A percentile compares a stretch with the other conserved stretches of the same genome.
These are phyloP conservation scores for Cutaneotrichosporon mucoides DNA, from an alignment of 1,284 basidiomycete genomes.

Conservation along the genomic window DNA sequence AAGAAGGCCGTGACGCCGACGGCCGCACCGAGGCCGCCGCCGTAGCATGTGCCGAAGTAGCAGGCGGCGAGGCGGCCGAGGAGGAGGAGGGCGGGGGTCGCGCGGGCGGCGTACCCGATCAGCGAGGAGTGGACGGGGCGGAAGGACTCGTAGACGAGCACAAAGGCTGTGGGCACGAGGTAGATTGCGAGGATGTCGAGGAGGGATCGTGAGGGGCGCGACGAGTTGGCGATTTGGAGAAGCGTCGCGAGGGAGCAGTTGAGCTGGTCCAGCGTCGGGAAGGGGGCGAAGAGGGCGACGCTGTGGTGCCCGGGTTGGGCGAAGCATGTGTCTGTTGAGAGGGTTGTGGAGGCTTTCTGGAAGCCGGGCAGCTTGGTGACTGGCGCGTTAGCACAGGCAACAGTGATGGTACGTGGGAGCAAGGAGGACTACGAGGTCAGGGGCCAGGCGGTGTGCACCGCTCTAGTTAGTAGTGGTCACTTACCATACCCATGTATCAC, in stretches of 20 bases:
- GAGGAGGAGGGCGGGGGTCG: background rate
- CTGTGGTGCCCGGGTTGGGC: background rate
- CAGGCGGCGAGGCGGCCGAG: background rate
- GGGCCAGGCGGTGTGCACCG: background rate
- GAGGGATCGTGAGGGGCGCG: background rate
- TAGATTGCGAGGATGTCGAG: background rate
- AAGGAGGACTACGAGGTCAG: too few relatives aligned
- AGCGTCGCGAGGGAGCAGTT: background rate
- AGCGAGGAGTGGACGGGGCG: background rate
- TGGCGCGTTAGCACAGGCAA: background rate
- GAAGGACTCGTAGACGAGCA: background rate
- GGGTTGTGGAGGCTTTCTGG: background rate
- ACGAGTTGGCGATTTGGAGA: background rate
- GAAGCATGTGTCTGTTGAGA: background rate
- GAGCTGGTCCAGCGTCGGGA: background rate
- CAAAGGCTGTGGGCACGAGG: background rate
- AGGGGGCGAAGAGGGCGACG: background rate
- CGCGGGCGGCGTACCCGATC: background rate
- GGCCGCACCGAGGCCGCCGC: too few relatives aligned
- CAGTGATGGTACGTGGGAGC: too few relatives aligned
- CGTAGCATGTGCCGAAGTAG: background rate
- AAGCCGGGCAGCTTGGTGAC: background rate
- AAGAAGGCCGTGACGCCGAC: background rate
- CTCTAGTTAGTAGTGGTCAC: background rate
- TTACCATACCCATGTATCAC: background rate